phyloP scores from a whole-genome alignment of 73 alveolate genomes.

The Paramecium caudatum region DNA sequence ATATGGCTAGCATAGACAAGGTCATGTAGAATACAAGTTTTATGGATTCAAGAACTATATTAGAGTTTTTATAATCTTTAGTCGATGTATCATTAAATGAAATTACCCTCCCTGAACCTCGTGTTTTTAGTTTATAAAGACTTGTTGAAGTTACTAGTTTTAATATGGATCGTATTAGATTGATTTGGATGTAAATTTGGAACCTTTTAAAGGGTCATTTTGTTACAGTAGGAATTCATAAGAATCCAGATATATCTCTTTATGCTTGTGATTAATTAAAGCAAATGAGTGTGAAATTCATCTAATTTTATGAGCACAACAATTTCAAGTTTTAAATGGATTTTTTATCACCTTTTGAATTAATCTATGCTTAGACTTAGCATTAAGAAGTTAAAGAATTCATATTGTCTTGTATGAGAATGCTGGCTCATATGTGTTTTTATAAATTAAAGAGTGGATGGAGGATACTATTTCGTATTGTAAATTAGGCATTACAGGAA shows the following conservation, averaged over 20 bases:
- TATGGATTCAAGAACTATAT: constrained; percentile 52
- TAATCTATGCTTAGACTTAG: constrained; percentile 29
- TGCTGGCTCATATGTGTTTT: constrained; percentile 54
- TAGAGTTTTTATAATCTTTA: constrained; percentile 40
- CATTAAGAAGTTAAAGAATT: constrained; percentile 67
- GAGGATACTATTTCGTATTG: constrained; percentile 44
- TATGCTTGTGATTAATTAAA: constrained; percentile 84
- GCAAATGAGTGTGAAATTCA: constrained; percentile 85
- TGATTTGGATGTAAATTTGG: constrained; percentile 88
- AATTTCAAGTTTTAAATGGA: constrained; percentile 83
- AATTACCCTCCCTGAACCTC: constrained; percentile 68
- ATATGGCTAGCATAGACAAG: constrained; percentile 1
- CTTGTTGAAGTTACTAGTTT: constrained; percentile 88
- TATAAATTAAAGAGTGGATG: constrained; percentile 70
- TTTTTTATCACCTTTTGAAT: constrained; percentile 88
- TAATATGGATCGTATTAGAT: constrained; percentile 87
- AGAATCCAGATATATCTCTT: constrained; percentile 67
- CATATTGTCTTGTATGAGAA: constrained; percentile 61
- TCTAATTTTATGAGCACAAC: constrained; percentile 82
- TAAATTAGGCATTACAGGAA: constrained; percentile 26
- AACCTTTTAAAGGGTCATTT: constrained; percentile 81
- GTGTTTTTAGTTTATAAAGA: constrained; percentile 83
- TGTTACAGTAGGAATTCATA: constrained; percentile 78
- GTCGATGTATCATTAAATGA: constrained; percentile 43
- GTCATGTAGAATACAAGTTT: constrained; percentile 40